Base-by-base conservation (phyloP, 2,329 filamentous ascomycete genomes). In the Aspergillus hortae region DNA sequence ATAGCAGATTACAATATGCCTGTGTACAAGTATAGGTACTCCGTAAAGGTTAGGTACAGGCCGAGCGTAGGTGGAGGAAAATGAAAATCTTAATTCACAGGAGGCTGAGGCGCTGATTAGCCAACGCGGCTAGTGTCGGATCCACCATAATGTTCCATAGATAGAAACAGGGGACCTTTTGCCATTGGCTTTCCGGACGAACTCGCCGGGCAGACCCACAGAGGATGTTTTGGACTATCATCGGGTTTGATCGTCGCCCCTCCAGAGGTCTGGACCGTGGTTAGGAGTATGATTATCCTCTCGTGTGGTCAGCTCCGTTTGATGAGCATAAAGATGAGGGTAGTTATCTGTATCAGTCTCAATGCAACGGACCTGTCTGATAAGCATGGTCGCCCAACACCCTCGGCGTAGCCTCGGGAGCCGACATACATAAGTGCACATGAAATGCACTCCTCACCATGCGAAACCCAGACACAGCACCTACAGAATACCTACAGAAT, bases 111-210 rank as follows among this genome's bases (percentile, higher is more conserved):
- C 5, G n/a, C 40, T 42, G 15, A 19, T 19, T 42, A 11, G 19
- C 14, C 14, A 38, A 38, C 17, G 40, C 17, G 14, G 15, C 19
- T 12, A 40, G 45, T 21, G 19, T 48, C 44, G 38, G 54, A 43
- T 45, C 54, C 54, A 56, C 54, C 23, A 12, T 2, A 10, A n/a
- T 25, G 35, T 49, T 49, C 51, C 54, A 54, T 49, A 56, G 54
- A 54, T 56, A 56, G 51, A 51, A 54, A 56, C 49, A 55, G 38
- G 42, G 36, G 25, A 19, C 27, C 27, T 14, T n/a, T 23, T 17
- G 7, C 36, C 17, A 49, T 49, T 49, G 32, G 47, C 42, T 15
- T 19, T 30, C 15, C 35, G 23, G 35, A 14, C 11, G 38, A 48
- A 42, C n/a, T 46, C 49, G 46, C 14, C 23, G 7, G 36, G 27